Base-by-base conservation (phyloP, 805 yeast genomes). In the Teunomyces gatunensis region DNA sequence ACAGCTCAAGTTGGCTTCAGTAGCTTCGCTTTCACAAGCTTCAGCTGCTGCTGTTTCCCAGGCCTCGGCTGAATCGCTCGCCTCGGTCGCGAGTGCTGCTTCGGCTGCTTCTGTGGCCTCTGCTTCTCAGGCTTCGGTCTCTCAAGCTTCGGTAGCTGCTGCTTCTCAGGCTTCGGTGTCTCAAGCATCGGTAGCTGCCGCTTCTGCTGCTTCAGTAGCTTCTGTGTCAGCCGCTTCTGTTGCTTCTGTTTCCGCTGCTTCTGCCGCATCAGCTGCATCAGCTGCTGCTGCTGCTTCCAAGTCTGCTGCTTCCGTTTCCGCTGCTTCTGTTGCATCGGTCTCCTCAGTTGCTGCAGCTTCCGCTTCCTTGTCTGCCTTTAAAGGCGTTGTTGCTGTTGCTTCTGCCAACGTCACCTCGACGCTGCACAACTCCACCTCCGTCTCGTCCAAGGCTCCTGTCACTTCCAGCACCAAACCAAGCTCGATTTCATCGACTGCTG, bases 351-450 rank as follows among this genome's bases (percentile, higher is more conserved):
- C 50, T 15, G 30, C 42, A 2, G 15, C 35, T 11, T 45, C 40
- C 9, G 47, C 50, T 25, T 41, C 51, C 7, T 52, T 69, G 45
- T 54, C 62, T n/a, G 63, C 61, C 52, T 45, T 46, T 41, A 58
- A 61, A 48, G 76, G 74, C 46, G 56, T 71, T 42, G 52, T 68
- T 25, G 76, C 78, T 21, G 63, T 73, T 45, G 75, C 79, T 41
- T 67, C 74, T 13, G 69, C 64, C 50, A 60, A 63, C 47, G 53
- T 61, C 39, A 64, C 62, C 59, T 57, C 27, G 27, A 25, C 27
- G 67, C 29, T 40, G 48, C 45, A 43, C 34, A 37, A 37, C 29
- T 37, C 40, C n/a, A 41, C 48, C 44, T 43, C 49, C 42, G 25
- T 36, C 44, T 35, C 49, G 23, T 29, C 49, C 30, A 37, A 43